Percentiles rank a stretch among this genome's conserved stretches.
These are phyloP conservation scores for Oryza coarctata DNA, from an alignment of 176 grass and related monocot genomes.

Conservation along the genomic window DNA sequence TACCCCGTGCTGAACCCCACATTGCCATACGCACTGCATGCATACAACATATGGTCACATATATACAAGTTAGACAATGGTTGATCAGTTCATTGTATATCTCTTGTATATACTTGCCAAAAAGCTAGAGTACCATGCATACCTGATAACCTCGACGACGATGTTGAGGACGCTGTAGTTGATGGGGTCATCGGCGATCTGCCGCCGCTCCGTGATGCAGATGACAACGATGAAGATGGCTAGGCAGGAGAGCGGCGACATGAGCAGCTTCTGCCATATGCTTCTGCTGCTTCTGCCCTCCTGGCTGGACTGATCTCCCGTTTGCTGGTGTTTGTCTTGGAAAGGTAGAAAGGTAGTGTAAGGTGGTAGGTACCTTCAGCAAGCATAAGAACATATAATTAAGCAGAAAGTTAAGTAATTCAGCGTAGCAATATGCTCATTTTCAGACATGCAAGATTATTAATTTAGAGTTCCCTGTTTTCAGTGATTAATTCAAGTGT, in stretches of 20 bases:
- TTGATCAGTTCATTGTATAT: too few relatives aligned
- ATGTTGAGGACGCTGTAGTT: constrained; percentile 72
- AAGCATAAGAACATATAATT: not conserved
- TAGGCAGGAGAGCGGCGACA: constrained; percentile 57
- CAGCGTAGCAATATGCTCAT: not conserved
- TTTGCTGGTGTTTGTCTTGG: constrained; percentile 7
- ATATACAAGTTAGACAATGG: too few relatives aligned
- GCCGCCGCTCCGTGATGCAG: constrained; percentile 65
- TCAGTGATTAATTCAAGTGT: too few relatives aligned
- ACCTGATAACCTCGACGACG: constrained; percentile 65
- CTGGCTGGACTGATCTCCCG: not conserved
- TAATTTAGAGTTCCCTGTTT: too few relatives aligned
- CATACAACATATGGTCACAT: too few relatives aligned
- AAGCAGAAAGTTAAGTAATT: not conserved
- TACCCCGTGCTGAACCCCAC: constrained; percentile 83
- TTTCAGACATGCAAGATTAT: not conserved
- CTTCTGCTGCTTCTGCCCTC: constrained; percentile 7
- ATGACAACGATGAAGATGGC: constrained; percentile 53
- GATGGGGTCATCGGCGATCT: constrained; percentile 53
- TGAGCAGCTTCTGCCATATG: constrained; percentile 39
- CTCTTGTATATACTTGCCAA: too few relatives aligned
- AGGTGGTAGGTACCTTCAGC: constrained; percentile 62
- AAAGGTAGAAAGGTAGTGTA: constrained; percentile 52
- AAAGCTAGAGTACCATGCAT: not conserved
- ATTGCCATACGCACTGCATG: constrained; percentile 67